phyloP scores from a whole-genome alignment of 495 filamentous ascomycete genomes.

The Lichina pygmaea region DNA sequence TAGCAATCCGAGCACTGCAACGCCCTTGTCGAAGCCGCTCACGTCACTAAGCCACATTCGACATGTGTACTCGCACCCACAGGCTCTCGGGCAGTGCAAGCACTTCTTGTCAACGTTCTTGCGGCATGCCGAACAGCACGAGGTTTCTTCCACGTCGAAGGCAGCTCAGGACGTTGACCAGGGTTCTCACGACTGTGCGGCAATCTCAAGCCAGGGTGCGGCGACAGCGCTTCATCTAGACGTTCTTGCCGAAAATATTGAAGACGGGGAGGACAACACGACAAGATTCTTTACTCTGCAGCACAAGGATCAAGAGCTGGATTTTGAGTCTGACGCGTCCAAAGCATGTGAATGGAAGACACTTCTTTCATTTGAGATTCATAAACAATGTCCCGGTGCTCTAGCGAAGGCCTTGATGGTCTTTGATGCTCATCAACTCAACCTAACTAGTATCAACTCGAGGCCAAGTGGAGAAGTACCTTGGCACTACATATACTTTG shows the following conservation, averaged over 20 bases:
- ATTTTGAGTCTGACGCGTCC: conserved; percentile 3
- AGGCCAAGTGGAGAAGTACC: conserved; percentile 45
- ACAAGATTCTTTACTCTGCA: conserved; percentile 67
- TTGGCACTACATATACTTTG: conserved; percentile 89
- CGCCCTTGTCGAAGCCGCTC: conserved; percentile 10
- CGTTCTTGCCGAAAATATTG: conserved; percentile 44
- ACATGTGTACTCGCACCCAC: conserved; percentile 67
- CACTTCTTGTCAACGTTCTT: conserved; percentile 38
- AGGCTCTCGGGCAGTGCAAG: conserved; percentile 85
- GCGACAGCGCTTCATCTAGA: conserved; percentile 37
- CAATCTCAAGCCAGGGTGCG: conserved; percentile 50
- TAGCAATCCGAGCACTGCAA: conserved; percentile 3
- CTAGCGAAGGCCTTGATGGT: conserved; percentile 55
- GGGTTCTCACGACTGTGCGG: conserved; percentile 27
- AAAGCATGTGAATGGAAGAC: conserved; percentile 25
- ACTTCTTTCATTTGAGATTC: conserved; percentile 56
- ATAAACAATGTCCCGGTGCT: conserved; percentile 50
- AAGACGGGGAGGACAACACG: conserved; percentile 62
- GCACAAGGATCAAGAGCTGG: conserved; percentile 12
- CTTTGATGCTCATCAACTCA: conserved; percentile 44
- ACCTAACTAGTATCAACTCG: conserved; percentile 75
- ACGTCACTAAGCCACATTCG: conserved; percentile 19
- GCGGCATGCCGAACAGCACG: conserved; percentile 44
- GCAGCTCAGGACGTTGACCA: conserved; percentile 49
- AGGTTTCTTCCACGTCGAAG: conserved; percentile 64